phyloP scores from a whole-genome alignment of 768 basidiomycete genomes.

The Hemileccinum impolitum region DNA sequence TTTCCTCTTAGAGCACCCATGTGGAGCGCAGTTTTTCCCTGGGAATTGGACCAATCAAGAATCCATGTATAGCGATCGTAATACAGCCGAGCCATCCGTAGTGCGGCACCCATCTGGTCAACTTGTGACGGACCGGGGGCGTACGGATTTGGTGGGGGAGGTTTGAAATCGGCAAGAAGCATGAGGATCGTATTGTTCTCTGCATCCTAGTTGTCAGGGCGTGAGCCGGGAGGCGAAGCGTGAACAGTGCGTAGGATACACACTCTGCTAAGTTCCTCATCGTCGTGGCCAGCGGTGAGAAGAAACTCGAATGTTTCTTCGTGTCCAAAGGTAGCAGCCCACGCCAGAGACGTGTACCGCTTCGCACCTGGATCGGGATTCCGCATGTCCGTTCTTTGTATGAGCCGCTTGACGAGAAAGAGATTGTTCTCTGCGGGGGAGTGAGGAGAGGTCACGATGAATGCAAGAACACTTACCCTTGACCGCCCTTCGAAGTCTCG shows the following conservation, averaged over 20 bases:
- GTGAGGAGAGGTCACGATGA: conserved; percentile 10
- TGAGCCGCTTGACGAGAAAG: conserved; percentile 84
- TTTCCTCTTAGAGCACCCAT: conserved; percentile 86
- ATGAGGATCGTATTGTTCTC: conserved; percentile 94
- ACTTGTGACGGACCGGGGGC: conserved; percentile 45
- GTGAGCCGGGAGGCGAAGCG: conserved; percentile 16
- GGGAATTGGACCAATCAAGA: conserved; percentile 88
- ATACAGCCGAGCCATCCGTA: conserved; percentile 86
- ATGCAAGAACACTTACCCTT: conserved; percentile 48
- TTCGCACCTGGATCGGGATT: conserved; percentile 79
- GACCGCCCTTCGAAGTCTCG: conserved; percentile 73
- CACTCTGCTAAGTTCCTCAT: conserved; percentile 88
- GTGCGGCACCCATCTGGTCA: conserved; percentile 66
- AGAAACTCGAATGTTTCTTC: conserved; percentile 94
- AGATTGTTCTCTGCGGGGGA: conserved; percentile 81
- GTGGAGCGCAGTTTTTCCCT: conserved; percentile 89
- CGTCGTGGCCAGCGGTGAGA: conserved; percentile 83
- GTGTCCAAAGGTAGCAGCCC: conserved; percentile 85
- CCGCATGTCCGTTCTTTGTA: conserved; percentile 83
- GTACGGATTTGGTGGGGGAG: conserved; percentile 46
- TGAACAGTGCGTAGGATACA: conserved; percentile 26
- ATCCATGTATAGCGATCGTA: conserved; percentile 83
- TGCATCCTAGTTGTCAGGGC: conserved; percentile 56
- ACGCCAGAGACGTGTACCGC: conserved; percentile 85
- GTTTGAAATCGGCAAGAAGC: conserved; percentile 81